These are phyloP conservation scores for Trichoderma sp. DNA, from an alignment of 2,329 filamentous ascomycete genomes.

Conservation along the genomic window DNA sequence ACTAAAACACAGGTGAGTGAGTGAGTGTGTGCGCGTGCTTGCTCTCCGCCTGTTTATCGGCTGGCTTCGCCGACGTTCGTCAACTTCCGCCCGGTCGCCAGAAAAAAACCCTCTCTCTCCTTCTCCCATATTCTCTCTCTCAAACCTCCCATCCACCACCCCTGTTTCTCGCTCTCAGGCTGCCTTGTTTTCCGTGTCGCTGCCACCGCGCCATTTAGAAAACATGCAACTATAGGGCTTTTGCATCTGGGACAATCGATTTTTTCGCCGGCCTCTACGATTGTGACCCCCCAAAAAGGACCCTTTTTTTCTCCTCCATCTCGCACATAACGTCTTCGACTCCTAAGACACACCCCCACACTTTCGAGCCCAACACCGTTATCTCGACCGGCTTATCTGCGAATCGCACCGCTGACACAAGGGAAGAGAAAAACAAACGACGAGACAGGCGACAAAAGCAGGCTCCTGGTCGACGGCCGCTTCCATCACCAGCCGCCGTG, in stretches of 20 bases:
- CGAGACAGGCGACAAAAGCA: not conserved
- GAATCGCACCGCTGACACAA: constrained; percentile 6
- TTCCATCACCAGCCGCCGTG: constrained; percentile 11
- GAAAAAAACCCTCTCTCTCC: not conserved
- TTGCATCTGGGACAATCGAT: not conserved
- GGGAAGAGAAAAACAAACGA: not conserved
- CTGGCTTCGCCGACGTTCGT: not conserved
- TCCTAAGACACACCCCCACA: constrained; percentile 12
- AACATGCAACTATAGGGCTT: not conserved
- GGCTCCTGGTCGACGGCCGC: not conserved
- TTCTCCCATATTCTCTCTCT: not conserved
- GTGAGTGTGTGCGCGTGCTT: not conserved
- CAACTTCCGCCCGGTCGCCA: not conserved
- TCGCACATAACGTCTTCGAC: not conserved
- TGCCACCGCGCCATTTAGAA: not conserved
- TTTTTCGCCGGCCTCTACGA: not conserved
- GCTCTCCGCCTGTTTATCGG: not conserved
- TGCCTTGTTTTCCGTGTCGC: not conserved
- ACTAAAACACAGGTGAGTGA: not conserved
- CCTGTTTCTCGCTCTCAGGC: not conserved
- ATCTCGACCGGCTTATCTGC: constrained; percentile 2
- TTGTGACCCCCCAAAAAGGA: not conserved
- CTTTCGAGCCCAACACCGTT: constrained; percentile 1
- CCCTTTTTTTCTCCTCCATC: constrained; percentile 3
- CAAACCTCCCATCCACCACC: not conserved